A percentile compares a stretch with the other conserved stretches of the same genome.
Evolutionary conservation across 139 green algal species (phyloP).

Genomic region (Chlamydomonas sp.): DNA sequence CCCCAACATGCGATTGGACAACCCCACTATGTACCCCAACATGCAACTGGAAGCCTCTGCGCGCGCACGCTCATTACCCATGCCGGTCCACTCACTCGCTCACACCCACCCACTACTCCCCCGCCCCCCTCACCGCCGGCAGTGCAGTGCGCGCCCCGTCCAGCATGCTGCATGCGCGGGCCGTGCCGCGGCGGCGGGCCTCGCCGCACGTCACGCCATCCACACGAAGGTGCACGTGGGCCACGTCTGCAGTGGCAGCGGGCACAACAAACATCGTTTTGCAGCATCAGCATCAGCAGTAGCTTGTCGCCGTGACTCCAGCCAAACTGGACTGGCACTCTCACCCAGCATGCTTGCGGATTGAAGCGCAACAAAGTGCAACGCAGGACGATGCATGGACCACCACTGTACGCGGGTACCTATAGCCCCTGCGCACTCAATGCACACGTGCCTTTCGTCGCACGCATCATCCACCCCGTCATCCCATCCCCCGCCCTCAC

Average conservation of each 20-base stretch:
- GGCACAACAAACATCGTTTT: too few relatives aligned
- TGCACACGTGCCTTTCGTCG: too few relatives aligned
- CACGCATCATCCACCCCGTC: neutral
- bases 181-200: neutral
- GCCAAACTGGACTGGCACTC: too few relatives aligned
- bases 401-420: too few relatives aligned
- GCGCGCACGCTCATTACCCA: too few relatives aligned
- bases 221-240: neutral
- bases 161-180: neutral
- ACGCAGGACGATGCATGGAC: too few relatives aligned
- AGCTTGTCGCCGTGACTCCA: neutral
- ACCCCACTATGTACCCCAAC: neutral
- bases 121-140: neutral
- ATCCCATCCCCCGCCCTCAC: neutral
- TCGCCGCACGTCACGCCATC: neutral
- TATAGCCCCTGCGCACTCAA: too few relatives aligned
- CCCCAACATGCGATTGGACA: neutral
- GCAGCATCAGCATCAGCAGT: neutral
- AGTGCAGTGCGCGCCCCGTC: neutral
- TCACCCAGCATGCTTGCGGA: too few relatives aligned
- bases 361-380: too few relatives aligned
- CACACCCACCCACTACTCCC: too few relatives aligned
- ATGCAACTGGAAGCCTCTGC: neutral
- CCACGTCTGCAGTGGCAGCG: neutral
- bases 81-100: too few relatives aligned